Base-by-base conservation (phyloP, 2,329 filamentous ascomycete genomes). In the Exserohilum rostratum region DNA sequence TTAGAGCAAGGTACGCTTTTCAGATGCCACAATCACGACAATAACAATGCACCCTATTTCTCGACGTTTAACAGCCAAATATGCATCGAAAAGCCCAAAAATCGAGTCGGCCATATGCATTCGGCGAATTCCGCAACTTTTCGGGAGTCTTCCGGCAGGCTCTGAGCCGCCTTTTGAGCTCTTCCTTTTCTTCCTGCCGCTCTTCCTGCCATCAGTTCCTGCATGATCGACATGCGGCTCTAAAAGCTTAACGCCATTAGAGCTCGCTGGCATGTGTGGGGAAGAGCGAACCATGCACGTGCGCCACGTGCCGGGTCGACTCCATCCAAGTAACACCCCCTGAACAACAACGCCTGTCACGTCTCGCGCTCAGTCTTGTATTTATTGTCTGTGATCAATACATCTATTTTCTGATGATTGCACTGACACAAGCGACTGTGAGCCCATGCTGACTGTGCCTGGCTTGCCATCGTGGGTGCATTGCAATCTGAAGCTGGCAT, bases 221-320 rank as follows among this genome's bases (percentile, higher is more conserved):
- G 53, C 69, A 59, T 71, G 70, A 69, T 66, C 70, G 69, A 65
- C 51, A 65, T 71, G 69, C 67, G 69, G 68, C 69, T 72, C 59
- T 65, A 71, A 72, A 70, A 68, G 70, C 71, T 73, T 71, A 66
- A 64, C 31, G 57, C 51, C 46, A 50, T 60, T 67, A 62, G 59
- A 60, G 54, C 51, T 64, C 54, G 59, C 58, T 64, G 68, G 58
- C 63, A 59, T 64, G 46, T 67, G 69, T 72, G 69, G 69, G 68
- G 62, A 61, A 55, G 56, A 38, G 46, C 55, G 48, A 61, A 57
- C 62, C 44, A 60, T 50, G 62, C 65, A 68, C 65, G 64, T 66
- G 64, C 65, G 51, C 61, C 62, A 62, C 57, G 53, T 62, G 61
- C 39, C 42, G 40, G 39, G 35, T 31, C 34, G 40, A 54, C 46